Conservation (phyloP, 768 basidiomycete genomes). For the Leccinum barrowsii region DNA sequence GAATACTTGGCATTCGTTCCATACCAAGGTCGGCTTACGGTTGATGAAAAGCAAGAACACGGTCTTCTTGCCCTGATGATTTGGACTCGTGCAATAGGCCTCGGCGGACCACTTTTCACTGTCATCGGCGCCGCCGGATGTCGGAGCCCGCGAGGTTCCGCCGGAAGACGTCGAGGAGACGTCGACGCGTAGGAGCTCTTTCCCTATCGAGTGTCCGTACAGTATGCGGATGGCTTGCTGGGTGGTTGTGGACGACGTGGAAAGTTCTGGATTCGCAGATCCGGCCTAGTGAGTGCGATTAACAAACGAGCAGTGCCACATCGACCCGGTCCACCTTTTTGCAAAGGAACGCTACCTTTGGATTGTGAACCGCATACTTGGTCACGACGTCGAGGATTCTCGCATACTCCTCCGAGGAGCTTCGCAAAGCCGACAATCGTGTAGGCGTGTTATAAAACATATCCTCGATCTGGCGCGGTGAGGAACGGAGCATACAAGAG, state of each 20-base stretch:
- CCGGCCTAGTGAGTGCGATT: conserved; percentile 50
- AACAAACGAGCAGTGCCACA: neutral
- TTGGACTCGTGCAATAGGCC: conserved; percentile 78
- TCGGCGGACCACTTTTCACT: conserved; percentile 66
- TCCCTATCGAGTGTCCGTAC: conserved; percentile 78
- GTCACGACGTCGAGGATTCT: conserved; percentile 89
- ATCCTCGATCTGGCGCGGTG: conserved; percentile 76
- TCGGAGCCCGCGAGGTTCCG: conserved; percentile 18
- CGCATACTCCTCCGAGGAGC: conserved; percentile 85
- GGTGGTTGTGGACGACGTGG: conserved; percentile 67
- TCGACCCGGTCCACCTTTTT: conserved; percentile 64
- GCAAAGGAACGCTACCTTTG: conserved; percentile 82
- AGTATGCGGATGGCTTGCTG: conserved; percentile 71
- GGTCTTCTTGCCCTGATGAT: conserved; percentile 85
- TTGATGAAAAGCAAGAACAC: conserved; percentile 92
- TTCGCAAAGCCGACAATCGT: conserved; percentile 80
- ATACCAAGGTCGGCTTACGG: conserved; percentile 47
- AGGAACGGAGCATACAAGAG: neutral
- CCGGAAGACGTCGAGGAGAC: conserved; percentile 30
- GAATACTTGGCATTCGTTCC: neutral
- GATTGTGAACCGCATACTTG: conserved; percentile 92
- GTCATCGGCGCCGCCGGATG: conserved; percentile 23
- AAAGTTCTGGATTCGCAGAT: conserved; percentile 71
- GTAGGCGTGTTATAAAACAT: conserved; percentile 92
- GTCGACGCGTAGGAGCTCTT: conserved; percentile 59